phyloP scores from a whole-genome alignment of 164 flowering plant genomes.

The Warburgia ugandensis region DNA sequence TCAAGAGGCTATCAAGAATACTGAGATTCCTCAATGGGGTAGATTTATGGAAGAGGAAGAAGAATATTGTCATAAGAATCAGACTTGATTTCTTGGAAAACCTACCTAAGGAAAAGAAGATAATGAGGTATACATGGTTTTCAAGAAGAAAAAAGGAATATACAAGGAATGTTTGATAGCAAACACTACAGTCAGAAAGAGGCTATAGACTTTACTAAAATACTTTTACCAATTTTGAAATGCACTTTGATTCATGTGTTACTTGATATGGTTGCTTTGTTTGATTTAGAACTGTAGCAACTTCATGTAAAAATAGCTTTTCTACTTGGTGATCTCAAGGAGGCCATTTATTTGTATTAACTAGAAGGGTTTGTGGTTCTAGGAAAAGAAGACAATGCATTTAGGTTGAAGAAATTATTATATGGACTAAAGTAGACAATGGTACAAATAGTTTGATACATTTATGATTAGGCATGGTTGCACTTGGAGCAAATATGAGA shows the following conservation, averaged over 20 bases:
- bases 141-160: constrained; percentile 7
- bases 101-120: neutral
- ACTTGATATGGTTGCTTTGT: constrained; percentile 3
- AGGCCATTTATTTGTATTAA: constrained; percentile 6
- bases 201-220: constrained; percentile 2
- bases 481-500: constrained; percentile 6
- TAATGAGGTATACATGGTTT: neutral
- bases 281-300: constrained; percentile 2
- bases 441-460: constrained; percentile 5
- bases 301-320: constrained; percentile 4
- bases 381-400: constrained; percentile 6
- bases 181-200: constrained; percentile 6
- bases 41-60: constrained; percentile 8
- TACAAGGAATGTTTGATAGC: neutral
- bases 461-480: constrained; percentile 1
- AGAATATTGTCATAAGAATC: constrained; percentile 1
- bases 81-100: neutral
- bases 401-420: constrained; percentile 6
- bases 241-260: neutral
- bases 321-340: constrained; percentile 6
- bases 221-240: constrained; percentile 1
- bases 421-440: constrained; percentile 5
- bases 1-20: constrained; percentile 1
- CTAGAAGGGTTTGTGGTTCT: neutral
- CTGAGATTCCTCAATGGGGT: neutral